These are phyloP conservation scores for Vigna reflexopilosa DNA, from an alignment of 306 rosid species.

Conservation along the genomic window DNA sequence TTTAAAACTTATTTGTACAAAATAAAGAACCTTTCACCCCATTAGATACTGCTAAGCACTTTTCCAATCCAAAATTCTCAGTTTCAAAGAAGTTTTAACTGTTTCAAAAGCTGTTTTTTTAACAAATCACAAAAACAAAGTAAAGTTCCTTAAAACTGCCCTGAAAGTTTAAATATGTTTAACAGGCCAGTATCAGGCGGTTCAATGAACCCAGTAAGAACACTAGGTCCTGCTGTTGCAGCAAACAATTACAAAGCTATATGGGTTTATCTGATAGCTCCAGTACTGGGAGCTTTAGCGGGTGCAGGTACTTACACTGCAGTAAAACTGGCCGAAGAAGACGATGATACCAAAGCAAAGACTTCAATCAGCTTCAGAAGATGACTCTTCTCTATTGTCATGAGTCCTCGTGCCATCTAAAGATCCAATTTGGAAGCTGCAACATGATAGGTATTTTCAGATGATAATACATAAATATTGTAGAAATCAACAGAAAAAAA, in stretches of 20 bases:
- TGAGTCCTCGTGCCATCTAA: conserved; percentile 14
- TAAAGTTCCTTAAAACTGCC: neutral
- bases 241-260: conserved; percentile 80
- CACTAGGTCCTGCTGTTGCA: conserved; percentile 86
- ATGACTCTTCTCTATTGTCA: conserved; percentile 45
- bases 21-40: no score
- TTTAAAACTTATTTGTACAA: no score
- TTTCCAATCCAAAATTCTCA: no score
- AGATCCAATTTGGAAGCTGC: conserved; percentile 10
- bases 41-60: no score
- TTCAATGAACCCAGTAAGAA: conserved; percentile 93
- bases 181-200: conserved; percentile 74
- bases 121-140: neutral
- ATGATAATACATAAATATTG: conserved; percentile 7
- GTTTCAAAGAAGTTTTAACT: neutral
- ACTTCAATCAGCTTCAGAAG: conserved; percentile 68
- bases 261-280: conserved; percentile 87
- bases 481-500: conserved; percentile 6
- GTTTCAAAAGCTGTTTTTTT: neutral
- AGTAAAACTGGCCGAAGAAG: conserved; percentile 72
- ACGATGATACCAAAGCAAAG: conserved; percentile 46
- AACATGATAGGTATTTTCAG: neutral
- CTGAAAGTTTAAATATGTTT: neutral
- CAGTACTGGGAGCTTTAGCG: conserved; percentile 77
- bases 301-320: conserved; percentile 84